Percentiles rank a stretch among this genome's conserved stretches.
phyloP scores from a whole-genome alignment of 805 yeast genomes.

The Wickerhamiella kazuoi region DNA sequence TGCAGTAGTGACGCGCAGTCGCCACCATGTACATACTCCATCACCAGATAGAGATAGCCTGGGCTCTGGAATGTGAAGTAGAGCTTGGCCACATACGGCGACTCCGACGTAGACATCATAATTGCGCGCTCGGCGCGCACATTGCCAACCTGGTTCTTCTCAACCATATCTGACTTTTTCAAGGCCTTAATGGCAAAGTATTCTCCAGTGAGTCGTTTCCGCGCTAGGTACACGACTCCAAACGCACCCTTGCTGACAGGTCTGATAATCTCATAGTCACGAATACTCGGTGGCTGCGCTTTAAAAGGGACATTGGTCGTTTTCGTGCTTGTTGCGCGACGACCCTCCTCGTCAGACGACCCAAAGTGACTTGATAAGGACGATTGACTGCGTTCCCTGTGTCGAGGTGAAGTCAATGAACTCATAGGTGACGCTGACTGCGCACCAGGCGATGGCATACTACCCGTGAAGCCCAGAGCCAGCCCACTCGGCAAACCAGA shows the following conservation, averaged over 20 bases:
- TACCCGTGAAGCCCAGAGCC: neutral
- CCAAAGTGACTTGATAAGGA: neutral
- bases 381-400: neutral
- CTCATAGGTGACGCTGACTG: slow-evolving; percentile 2
- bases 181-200: slow-evolving; percentile 87
- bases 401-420: neutral
- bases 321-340: slow-evolving; percentile 1
- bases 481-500: too few species aligned
- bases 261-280: slow-evolving; percentile 76
- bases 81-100: slow-evolving; percentile 81
- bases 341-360: slow-evolving; percentile 1
- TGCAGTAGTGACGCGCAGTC: slow-evolving; percentile 79
- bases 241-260: slow-evolving; percentile 96
- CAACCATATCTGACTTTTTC: slow-evolving; percentile 87
- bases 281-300: slow-evolving; percentile 41
- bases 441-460: neutral
- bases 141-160: slow-evolving; percentile 88
- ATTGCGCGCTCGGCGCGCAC: slow-evolving; percentile 91
- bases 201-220: slow-evolving; percentile 74
- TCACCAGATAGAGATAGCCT: slow-evolving; percentile 74
- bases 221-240: slow-evolving; percentile 83
- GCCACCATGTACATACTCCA: slow-evolving; percentile 95
- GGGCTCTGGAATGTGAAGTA: slow-evolving; percentile 77
- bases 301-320: neutral
- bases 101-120: slow-evolving; percentile 79